Evolutionary conservation across 108 stramenopile genomes (phyloP).

Genomic region (Epithemia pelagica): DNA sequence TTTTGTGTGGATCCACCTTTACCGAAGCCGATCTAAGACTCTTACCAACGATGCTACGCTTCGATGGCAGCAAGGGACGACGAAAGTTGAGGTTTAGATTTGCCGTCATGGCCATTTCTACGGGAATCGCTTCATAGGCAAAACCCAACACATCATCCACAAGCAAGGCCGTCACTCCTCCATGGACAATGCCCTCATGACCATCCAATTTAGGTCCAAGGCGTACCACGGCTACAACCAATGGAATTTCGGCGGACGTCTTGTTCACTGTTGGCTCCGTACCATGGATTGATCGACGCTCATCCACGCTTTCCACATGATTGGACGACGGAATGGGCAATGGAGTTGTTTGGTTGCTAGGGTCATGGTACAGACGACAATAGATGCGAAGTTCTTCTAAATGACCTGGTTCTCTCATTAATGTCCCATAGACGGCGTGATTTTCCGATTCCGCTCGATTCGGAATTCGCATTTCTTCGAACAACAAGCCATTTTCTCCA

Average conservation of each 20-base stretch:
- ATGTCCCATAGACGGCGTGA: conserved; percentile 8
- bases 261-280: not conserved
- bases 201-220: conserved; percentile 44
- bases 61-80: conserved; percentile 46
- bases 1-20: conserved; percentile 44
- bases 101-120: conserved; percentile 31
- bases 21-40: conserved; percentile 73
- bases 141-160: conserved; percentile 52
- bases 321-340: not conserved
- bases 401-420: not conserved
- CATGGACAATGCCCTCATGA: conserved; percentile 48
- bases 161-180: conserved; percentile 43
- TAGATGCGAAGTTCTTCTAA: not conserved
- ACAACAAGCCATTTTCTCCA: no score
- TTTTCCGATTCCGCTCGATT: not conserved
- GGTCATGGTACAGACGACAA: not conserved
- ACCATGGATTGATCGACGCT: not conserved
- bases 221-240: conserved; percentile 27
- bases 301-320: not conserved
- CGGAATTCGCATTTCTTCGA: conserved; percentile 1
- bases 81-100: conserved; percentile 41
- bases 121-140: conserved; percentile 30
- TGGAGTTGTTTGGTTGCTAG: not conserved
- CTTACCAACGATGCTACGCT: conserved; percentile 71
- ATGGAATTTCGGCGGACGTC: not conserved